Evolutionary conservation across 495 filamentous ascomycete genomes (phyloP).

Genomic region (Neurospora sp.): DNA sequence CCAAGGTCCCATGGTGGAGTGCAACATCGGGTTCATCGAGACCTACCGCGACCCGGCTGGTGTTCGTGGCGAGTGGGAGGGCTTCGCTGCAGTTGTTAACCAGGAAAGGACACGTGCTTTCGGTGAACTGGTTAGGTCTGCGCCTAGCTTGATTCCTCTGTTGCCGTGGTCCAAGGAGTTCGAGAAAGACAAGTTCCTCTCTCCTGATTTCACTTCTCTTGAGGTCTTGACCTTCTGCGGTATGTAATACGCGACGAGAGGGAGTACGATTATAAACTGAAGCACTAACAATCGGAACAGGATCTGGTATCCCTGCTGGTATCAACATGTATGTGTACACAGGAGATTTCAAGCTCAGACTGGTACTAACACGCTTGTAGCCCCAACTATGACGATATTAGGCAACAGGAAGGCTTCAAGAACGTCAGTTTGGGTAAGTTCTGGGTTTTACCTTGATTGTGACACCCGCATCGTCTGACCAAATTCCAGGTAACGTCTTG

Average conservation of each 20-base stretch:
- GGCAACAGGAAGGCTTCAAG: conserved; percentile 94
- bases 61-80: conserved; percentile 94
- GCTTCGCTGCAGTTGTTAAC: conserved; percentile 69
- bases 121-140: conserved; percentile 67
- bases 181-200: conserved; percentile 90
- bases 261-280: conserved; percentile 29
- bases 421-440: conserved; percentile 52
- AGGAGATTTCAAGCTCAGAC: neutral
- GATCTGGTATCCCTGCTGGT: conserved; percentile 76
- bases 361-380: conserved; percentile 42
- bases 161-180: conserved; percentile 84
- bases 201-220: conserved; percentile 86
- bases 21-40: conserved; percentile 91
- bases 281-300: conserved; percentile 13
- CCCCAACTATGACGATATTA: conserved; percentile 91
- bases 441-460: neutral
- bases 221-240: conserved; percentile 52
- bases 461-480: neutral
- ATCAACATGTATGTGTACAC: conserved; percentile 41
- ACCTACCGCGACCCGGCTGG: conserved; percentile 93
- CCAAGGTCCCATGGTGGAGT: conserved; percentile 79
- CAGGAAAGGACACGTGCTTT: conserved; percentile 84
- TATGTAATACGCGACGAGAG: neutral
- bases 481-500: conserved; percentile 75
- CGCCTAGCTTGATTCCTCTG: conserved; percentile 73